Evolutionary conservation across 352 stramenopile genomes (phyloP), one percentile per base, ranked within the genome.

Genomic region (Phytophthora pisi): DNA sequence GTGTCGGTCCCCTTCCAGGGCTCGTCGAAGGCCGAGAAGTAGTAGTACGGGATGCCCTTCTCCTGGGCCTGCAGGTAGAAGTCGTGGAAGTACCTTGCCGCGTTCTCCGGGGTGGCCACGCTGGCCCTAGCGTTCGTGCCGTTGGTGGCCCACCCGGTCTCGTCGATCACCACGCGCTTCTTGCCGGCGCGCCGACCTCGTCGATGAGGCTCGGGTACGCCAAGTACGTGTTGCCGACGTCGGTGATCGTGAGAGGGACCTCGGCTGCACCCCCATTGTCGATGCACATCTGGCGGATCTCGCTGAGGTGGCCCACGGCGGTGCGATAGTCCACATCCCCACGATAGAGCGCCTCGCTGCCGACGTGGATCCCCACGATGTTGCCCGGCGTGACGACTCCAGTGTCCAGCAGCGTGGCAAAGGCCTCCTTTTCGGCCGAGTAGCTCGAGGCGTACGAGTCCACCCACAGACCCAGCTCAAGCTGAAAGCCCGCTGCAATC

Each of bases 401-500:
- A 5, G 38, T 45, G 38, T 45, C 13, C 38, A 45, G 38, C 13
- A 45, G 15, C 38, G 38, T 45, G 38, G 38, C 38, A 20, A 45
- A 45, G 11, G 38, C 38, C 38, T 45, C 38, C 13, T 20, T 45
- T 45, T 45, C 38, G 13, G 38, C 57, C 23, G 34, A 23, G 49
- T 52, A 64, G 11, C 42, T 67, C 58, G 71, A 71, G 31, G 84
- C 15, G 38, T 45, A 45, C 38, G 38, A 45, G 13, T 45, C 38
- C 15, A 45, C 38, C 38, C 38, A 45, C 38, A 45, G 38, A 45
- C 38, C 38, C 38, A 45, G 13, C 11, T 45, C 38, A 16, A 45
- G 38, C 38, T 45, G 38, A 15, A 45, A 45, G 38, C 38, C 38
- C 11, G 38, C 38, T 45, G 38, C 38, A 18, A 45, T 45, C 16